Evolutionary conservation across 1,284 basidiomycete species (phyloP), one percentile per base, ranked within the genome.

Genomic region (Ganoderma sinense): DNA sequence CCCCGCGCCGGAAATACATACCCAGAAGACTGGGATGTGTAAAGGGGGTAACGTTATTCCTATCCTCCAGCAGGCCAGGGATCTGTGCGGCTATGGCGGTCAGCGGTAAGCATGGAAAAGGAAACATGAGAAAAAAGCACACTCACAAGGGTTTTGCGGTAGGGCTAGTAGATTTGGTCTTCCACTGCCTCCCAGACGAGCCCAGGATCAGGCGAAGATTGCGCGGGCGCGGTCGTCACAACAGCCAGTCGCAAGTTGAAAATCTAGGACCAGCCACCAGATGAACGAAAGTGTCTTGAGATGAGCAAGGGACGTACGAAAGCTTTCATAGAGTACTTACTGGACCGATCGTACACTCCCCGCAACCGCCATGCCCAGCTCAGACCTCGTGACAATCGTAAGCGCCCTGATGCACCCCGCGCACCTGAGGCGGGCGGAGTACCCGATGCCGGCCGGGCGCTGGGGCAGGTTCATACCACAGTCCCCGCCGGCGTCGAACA

Each of bases 181-280:
- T 99, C 98, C 98, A 99, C 99, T 0, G 97, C 98, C 81, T 99
- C 97, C 82, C 97, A 99, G 74, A 99, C 99, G 33, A 99, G 89
- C 55, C 93, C 92, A 0, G 96, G 89, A 80, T 99, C 96, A 0
- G 97, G 97, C 1, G 98, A 97, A 16, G 91, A 91, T 78, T 94
- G 92, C 0, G 91, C 93, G 7, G 99, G 89, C 0, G 98, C 97
- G 0, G 97, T 98, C 0, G 98, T 99, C 68, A 99, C 87, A n/a
- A 99, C 98, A 0, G 98, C 98, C 16, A 99, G 85, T 36, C 98
- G 98, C 65, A 99, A 85, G 81, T 99, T 99, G 86, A 99, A 99
- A 29, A 99, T 92, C 97, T 98, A 78, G 23, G 13, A 58, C 48
- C 39, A 39, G 20, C 36, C 36, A 61, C 23, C 59, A 11, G 14